Evolutionary conservation across 1,284 basidiomycete genomes (phyloP), one percentile per base, ranked within the genome.

Genomic region (Kwoniella shivajii): DNA sequence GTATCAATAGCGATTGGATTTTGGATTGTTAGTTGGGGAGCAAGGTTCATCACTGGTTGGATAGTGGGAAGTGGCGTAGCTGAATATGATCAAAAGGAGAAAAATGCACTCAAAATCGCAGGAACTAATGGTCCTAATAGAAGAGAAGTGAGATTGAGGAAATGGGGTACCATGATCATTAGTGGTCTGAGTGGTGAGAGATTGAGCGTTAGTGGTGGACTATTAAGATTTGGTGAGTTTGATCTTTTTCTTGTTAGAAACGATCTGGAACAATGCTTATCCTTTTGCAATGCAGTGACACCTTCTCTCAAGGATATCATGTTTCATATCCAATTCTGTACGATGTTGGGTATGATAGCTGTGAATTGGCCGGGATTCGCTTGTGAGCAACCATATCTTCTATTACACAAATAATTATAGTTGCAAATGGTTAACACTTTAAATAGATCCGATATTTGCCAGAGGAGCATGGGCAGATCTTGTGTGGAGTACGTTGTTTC

Each of bases 321-420:
- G 50, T 88, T 91, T 70, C 92, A 95, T 70, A 89, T 92, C 0
- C 93, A 97, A 68, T 98, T 80, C 65, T 79, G 80, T 57, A 79
- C 80, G 4, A 84, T 87, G 45, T 80, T 98, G 22, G 87, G 86
- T 26, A 95, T 96, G 89, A 85, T 97, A 48, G 89, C 92, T 27
- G 92, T 98, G 27, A 83, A 90, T 69, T 99, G 94, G 94, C 94
- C 95, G 1, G 80, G 83, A 13, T 98, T 94, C 76, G 84, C 88
- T 57, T 98, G 92, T 90, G 71, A 69, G 87, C 83, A 18, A 44
- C 22, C 27, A 18, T n/a, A 45, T 30, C 3, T 13, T 29, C 13
- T 10, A 7, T 9, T n/a, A 42, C 31, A 14, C 29, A 6, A 7
- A 13, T 26, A 26, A 24, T 63, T 22, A 56, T 62, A 26, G 62